Evolutionary conservation across 225 moss, liverwort and hornwort genomes (phyloP).

Genomic region (Bryoerythrophyllum caledonicum): DNA sequence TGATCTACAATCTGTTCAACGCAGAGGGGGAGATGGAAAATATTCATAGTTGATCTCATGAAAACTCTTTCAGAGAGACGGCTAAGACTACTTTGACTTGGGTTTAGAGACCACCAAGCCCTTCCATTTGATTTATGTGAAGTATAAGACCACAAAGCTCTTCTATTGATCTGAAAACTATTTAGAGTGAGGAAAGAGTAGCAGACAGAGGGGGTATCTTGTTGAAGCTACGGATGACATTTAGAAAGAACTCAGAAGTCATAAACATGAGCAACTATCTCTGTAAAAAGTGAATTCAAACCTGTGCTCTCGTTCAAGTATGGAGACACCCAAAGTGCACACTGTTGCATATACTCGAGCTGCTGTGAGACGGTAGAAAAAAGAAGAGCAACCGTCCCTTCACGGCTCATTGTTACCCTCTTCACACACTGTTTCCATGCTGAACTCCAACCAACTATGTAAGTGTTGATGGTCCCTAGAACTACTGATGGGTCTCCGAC

Average conservation of each 20-base stretch:
- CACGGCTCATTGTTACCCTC: conserved; percentile 37
- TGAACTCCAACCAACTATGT: conserved; percentile 82
- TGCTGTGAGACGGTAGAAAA: conserved; percentile 78
- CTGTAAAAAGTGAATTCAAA: conserved; percentile 25
- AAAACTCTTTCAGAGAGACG: no score
- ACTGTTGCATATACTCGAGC: conserved; percentile 81
- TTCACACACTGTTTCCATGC: conserved; percentile 48
- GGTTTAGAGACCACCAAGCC: no score
- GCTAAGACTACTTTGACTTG: no score
- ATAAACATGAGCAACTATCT: conserved; percentile 5
- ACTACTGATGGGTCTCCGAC: conserved; percentile 25
- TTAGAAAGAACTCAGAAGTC: neutral
- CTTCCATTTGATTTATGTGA: no score
- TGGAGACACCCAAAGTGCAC: conserved; percentile 86
- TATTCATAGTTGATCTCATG: no score
- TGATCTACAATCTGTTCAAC: no score
- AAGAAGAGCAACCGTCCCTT: conserved; percentile 52
- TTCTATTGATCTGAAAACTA: no score
- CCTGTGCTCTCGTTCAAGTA: conserved; percentile 90
- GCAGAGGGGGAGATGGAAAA: no score
- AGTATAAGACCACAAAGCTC: no score
- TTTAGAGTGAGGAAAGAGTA: no score
- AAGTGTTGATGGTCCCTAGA: conserved; percentile 55
- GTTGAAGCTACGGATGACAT: no score
- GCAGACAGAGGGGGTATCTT: no score